Base-by-base conservation (phyloP, 148 eudicot species). In the Fagopyrum tataricum region DNA sequence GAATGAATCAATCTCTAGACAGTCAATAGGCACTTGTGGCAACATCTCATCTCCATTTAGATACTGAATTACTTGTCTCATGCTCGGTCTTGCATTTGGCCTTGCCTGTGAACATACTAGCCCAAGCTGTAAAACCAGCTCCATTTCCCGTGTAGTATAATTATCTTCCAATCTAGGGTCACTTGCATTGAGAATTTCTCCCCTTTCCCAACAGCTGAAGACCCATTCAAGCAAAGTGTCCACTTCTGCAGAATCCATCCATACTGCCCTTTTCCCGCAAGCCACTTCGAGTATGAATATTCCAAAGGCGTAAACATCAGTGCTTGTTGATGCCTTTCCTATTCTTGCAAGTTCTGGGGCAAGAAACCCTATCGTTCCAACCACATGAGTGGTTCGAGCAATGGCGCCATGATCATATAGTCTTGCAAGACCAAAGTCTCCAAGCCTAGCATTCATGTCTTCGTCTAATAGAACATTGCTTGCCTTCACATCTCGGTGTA, bases 401-500 rank as follows among this genome's bases (percentile, higher is more conserved):
- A 73, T 64, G 4, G 55, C 42, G 20, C 79, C 75, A 52, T 74
- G 80, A 20, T 77, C 70, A 44, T 81, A 64, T 42, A 77, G 26
- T 70, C 73, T 77, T 13, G 83, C 80, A 4, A 81, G 76, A 53
- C 80, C 83, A 11, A 80, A 80, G 72, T 80, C 82, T 37, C 82
- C 79, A 20, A 80, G 70, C 46, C 74, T 37, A 59, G 76, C 74
- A 53, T 80, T 73, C 69, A 80, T 73, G 0, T 78, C 49, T 8
- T 70, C 68, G 26, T 73, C 80, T 41, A 78, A 46, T 14, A 68
- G 31, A n/a, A 78, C 61, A 24, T 78, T 78, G 49, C 73, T 73
- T 2, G 76, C 41, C 76, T 78, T 78, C 10, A 78, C 73, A 68
- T 73, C 74, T 6, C 77, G 68, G 41, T 78, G 76, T 41, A 76